Conservation (phyloP, 306 rosid species). For the Rosa rugosa region DNA sequence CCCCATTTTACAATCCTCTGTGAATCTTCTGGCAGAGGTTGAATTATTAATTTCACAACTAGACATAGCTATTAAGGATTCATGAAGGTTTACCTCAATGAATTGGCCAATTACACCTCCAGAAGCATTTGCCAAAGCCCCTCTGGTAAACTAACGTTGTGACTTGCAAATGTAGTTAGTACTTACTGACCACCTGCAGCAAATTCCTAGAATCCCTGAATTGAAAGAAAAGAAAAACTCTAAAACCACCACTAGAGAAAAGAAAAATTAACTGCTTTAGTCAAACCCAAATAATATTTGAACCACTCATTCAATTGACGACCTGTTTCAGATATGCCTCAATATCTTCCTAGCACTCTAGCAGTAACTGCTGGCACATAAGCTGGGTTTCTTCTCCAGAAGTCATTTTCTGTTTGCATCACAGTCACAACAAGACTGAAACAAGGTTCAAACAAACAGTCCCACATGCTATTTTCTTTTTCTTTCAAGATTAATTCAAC, state of each 20-base stretch:
- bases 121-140: constrained; percentile 8
- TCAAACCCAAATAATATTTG: constrained; percentile 15
- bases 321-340: constrained; percentile 22
- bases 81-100: constrained; percentile 19
- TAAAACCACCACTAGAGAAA: background rate
- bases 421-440: constrained; percentile 31
- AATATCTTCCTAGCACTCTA: constrained; percentile 21
- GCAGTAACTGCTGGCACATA: constrained; percentile 10
- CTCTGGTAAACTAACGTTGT: background rate
- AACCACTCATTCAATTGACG: constrained; percentile 25
- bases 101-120: constrained; percentile 19
- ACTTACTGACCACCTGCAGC: constrained; percentile 13
- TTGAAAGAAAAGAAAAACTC: constrained; percentile 1
- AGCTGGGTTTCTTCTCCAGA: constrained; percentile 25
- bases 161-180: constrained; percentile 13
- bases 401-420: constrained; percentile 31
- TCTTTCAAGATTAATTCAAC: constrained; percentile 3
- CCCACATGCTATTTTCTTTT: constrained; percentile 27
- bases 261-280: constrained; percentile 10
- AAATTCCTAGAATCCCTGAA: background rate
- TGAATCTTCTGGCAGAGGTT: too few species aligned
- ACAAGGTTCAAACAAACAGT: constrained; percentile 25
- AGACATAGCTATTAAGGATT: background rate
- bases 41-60: background rate
- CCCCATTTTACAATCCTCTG: too few species aligned